Percentiles rank a stretch among this genome's conserved stretches.
These are phyloP conservation scores for Neurospora tetrasperma DNA, from an alignment of 495 filamentous ascomycete species.

Conservation along the genomic window DNA sequence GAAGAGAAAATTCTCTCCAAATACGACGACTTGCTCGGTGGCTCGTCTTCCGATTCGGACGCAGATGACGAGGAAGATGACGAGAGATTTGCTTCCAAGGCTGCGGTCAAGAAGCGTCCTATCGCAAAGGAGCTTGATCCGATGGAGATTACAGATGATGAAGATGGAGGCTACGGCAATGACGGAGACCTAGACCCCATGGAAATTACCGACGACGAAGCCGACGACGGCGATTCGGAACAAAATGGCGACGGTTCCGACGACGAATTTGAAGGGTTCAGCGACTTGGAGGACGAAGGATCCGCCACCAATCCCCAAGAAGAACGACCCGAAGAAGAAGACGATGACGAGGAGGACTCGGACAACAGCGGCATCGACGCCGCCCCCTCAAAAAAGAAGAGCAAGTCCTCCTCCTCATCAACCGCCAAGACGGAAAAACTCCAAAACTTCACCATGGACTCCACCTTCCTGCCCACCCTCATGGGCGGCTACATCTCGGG, in stretches of 20 bases:
- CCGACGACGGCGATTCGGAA: slow-evolving; percentile 1
- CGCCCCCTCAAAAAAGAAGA: slow-evolving; percentile 6
- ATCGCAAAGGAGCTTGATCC: slow-evolving; percentile 12
- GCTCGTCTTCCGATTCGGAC: slow-evolving; percentile 8
- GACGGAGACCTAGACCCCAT: slow-evolving; percentile 8
- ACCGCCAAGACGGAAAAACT: slow-evolving; percentile 15
- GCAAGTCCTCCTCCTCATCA: slow-evolving; percentile 12
- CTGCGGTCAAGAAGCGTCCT: background rate
- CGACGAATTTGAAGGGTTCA: slow-evolving; percentile 10
- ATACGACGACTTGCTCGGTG: slow-evolving; percentile 11
- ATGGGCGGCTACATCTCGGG: slow-evolving; percentile 91
- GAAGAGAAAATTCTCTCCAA: slow-evolving; percentile 12
- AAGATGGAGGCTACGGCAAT: slow-evolving; percentile 7
- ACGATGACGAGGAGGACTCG: background rate
- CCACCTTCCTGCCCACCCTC: slow-evolving; percentile 77
- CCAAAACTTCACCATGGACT: slow-evolving; percentile 30
- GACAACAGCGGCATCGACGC: slow-evolving; percentile 13
- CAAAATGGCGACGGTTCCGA: background rate
- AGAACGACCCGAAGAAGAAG: slow-evolving; percentile 2
- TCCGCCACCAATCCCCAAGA: slow-evolving; percentile 4
- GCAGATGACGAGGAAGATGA: slow-evolving; percentile 9
- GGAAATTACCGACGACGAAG: slow-evolving; percentile 13
- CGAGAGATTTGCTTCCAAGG: slow-evolving; percentile 6
- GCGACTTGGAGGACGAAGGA: slow-evolving; percentile 2
- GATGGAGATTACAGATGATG: slow-evolving; percentile 10